Conservation (phyloP, 2,329 filamentous ascomycete genomes). For the Lecanoromycetidae sp. region DNA sequence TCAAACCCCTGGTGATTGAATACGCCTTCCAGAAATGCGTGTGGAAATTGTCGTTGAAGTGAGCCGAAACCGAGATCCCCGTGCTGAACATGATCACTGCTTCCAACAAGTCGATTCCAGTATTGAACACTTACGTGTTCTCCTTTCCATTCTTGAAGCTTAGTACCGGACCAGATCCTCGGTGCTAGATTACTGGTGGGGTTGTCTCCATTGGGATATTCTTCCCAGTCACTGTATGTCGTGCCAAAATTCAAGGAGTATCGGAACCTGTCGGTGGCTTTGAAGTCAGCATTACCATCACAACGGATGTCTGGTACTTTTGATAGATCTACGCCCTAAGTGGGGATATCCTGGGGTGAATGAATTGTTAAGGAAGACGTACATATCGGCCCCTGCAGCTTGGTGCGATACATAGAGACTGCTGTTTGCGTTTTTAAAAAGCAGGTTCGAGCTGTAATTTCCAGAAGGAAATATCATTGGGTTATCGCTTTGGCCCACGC, state of each 20-base stretch:
- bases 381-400: conserved; percentile 49
- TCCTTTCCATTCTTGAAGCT: conserved; percentile 46
- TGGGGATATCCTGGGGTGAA: no score
- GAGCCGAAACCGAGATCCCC: conserved; percentile 38
- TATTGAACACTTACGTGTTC: conserved; percentile 54
- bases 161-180: conserved; percentile 44
- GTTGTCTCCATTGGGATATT: conserved; percentile 39
- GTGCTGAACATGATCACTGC: conserved; percentile 49
- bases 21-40: conserved; percentile 49
- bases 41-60: conserved; percentile 43
- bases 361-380: no score
- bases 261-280: conserved; percentile 48
- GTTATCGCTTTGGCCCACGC: conserved; percentile 46
- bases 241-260: conserved; percentile 53
- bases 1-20: conserved; percentile 56
- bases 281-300: no score
- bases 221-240: conserved; percentile 46
- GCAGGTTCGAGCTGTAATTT: conserved; percentile 46
- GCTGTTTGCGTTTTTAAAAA: conserved; percentile 34
- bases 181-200: conserved; percentile 34
- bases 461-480: conserved; percentile 45
- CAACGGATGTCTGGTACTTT: no score
- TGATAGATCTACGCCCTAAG: no score
- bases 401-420: conserved; percentile 41
- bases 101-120: conserved; percentile 47